Base-by-base conservation (phyloP, 148 eudicot genomes). In the Polygonum maritimum region DNA sequence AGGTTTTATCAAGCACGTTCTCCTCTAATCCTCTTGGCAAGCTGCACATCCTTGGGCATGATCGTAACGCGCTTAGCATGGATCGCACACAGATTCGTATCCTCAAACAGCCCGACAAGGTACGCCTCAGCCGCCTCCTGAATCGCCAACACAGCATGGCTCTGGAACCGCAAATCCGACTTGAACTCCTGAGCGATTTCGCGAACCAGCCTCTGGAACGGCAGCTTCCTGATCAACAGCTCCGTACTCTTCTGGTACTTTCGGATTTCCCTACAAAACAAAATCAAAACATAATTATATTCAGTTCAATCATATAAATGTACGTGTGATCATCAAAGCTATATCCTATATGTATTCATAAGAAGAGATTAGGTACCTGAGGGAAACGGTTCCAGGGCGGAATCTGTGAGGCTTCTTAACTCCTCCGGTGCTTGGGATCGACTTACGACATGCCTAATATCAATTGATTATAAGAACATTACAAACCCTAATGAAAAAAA, bases 351-450 rank as follows among this genome's bases (percentile, higher is more conserved):
- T 21, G 1, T 16, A 58, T n/a, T 21, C 7, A 1, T 22, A 1
- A 21, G 10, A 7, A 21, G 7, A 19, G 3, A 5, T 22, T 22
- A 44, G 84, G 54, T 19, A 88, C 91, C 97, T 91, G 22, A 91
- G 93, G 14, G 97, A 91, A 54, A 91, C 93, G 11, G 97, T 91
- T 38, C 97, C 97, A 5, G 97, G 96, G 18, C 97, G 85, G 90
- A 86, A 91, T 79, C 93, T 82, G 83, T 91, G 97, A 8, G 97
- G 93, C 89, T 91, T 91, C 93, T 91, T 91, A 49, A 91, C 97
- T 49, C 93, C 93, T 6, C 97, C 91, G 39, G 93, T 91, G 69
- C 91, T 89, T 5, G 97, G 97, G 40, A 91, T 90, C 45, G 97
- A 91, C 89, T 88, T 91, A 52, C 97, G 91, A 40, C 91, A 90